Percentiles rank a stretch among this genome's conserved stretches.
Evolutionary conservation across 176 grass and related monocot genomes (phyloP).

Genomic region (Melocanna baccifera): DNA sequence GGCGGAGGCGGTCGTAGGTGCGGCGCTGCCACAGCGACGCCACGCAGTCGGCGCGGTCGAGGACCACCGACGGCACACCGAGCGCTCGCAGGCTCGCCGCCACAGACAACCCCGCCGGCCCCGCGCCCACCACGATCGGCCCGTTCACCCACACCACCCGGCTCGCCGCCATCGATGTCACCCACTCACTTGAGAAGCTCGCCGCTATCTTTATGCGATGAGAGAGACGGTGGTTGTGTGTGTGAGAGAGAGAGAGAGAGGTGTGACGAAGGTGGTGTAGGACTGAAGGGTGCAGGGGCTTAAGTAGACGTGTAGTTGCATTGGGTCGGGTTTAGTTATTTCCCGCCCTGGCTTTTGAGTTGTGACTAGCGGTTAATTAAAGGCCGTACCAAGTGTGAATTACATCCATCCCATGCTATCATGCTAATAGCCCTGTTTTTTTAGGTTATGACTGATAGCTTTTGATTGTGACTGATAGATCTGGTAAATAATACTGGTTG

Average conservation of each 20-base stretch:
- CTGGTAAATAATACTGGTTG: too few relatives aligned
- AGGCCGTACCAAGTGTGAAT: neutral
- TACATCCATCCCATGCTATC: neutral
- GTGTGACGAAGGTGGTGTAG: neutral
- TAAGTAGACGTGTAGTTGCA: neutral
- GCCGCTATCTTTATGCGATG: neutral
- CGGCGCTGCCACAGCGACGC: slow-evolving; percentile 78
- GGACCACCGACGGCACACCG: slow-evolving; percentile 51
- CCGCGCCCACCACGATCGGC: slow-evolving; percentile 74
- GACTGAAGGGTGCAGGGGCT: slow-evolving; percentile 1
- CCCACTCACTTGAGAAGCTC: neutral
- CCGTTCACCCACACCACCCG: slow-evolving; percentile 67
- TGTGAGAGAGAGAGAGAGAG: neutral
- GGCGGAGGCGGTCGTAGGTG: slow-evolving; percentile 69
- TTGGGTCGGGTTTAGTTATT: neutral
- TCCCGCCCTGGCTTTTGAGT: neutral
- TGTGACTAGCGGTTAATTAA: neutral
- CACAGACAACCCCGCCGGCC: slow-evolving; percentile 63
- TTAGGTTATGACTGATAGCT: too few relatives aligned
- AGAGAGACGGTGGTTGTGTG: neutral
- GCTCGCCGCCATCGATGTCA: neutral
- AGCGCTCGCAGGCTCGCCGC: slow-evolving; percentile 52
- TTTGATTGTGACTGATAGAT: too few relatives aligned
- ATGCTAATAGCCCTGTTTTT: too few relatives aligned
- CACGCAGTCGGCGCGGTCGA: slow-evolving; percentile 71